Percentiles rank a stretch among this genome's conserved stretches.
Evolutionary conservation across 1,139 yeast genomes (phyloP).

Genomic region (Saccharomycopsis crataegensis): DNA sequence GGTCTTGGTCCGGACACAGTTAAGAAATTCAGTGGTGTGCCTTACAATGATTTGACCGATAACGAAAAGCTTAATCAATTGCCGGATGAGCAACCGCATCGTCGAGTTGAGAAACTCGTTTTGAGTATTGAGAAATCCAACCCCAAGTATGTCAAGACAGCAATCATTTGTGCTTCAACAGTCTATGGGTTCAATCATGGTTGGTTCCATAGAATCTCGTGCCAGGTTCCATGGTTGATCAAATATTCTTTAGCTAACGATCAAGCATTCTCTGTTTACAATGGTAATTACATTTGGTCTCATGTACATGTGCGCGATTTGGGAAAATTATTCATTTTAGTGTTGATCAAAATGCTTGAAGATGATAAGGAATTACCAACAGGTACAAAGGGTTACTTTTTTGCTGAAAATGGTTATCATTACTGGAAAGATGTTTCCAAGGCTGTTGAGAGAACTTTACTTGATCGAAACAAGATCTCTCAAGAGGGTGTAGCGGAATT

Average conservation of each 20-base stretch:
- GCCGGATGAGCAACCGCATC: slow-evolving; percentile 32
- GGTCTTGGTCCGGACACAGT: slow-evolving; percentile 22
- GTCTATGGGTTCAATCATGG: slow-evolving; percentile 27
- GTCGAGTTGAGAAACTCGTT: slow-evolving; percentile 32
- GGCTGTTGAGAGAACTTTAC: slow-evolving; percentile 25
- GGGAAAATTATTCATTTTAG: slow-evolving; percentile 30
- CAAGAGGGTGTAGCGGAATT: slow-evolving; percentile 25
- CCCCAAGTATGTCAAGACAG: slow-evolving; percentile 6
- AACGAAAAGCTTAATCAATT: slow-evolving; percentile 30
- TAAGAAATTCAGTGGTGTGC: slow-evolving; percentile 25
- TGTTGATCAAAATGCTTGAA: slow-evolving; percentile 25
- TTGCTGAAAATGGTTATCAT: slow-evolving; percentile 31
- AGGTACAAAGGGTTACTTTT: slow-evolving; percentile 34
- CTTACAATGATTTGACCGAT: slow-evolving; percentile 30
- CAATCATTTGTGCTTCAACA: slow-evolving; percentile 7
- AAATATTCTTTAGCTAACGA: slow-evolving; percentile 25
- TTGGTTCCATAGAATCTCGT: slow-evolving; percentile 30
- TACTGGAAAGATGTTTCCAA: slow-evolving; percentile 31
- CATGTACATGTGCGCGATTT: slow-evolving; percentile 35
- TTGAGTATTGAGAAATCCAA: slow-evolving; percentile 25
- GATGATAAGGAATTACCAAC: slow-evolving; percentile 27
- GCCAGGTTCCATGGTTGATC: slow-evolving; percentile 31
- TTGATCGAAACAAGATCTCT: slow-evolving; percentile 21
- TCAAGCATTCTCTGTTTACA: slow-evolving; percentile 30
- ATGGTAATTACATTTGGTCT: slow-evolving; percentile 34